Evolutionary conservation across 192 early-diverging fungal genomes (phyloP), one percentile per base, ranked within the genome.

Genomic region (Coemansia sp.): DNA sequence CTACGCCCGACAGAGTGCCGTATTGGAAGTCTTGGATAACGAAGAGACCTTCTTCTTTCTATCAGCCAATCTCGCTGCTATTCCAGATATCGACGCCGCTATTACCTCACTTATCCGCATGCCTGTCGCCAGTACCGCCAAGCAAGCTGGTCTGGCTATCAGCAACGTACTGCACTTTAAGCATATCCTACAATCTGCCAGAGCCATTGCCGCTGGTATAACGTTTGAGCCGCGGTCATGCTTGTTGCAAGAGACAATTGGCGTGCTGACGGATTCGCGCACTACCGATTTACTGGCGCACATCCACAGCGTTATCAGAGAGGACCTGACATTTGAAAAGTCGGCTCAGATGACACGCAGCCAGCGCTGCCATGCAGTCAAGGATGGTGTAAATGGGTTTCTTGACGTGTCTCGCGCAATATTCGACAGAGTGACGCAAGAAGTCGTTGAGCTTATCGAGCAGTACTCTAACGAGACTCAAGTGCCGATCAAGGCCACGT

Each of bases 341-440:
- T 89, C 81, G 16, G 81, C 92, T n/a, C 73, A 94, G 20, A 91
- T 89, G 38, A 70, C 94, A 39, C 84, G 90, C 41, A 93, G 94
- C 69, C 95, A 95, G 78, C 85, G 93, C 31, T 95, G 93, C 68
- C 93, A 94, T 72, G 93, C 93, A 5, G 89, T 96, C 40, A 95
- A 92, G 80, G 87, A 91, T 24, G 92, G 93, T 3, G 86, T 91
- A 22, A 94, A 92, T 72, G 91, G 93, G 3, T 86, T 96, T 38
- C 87, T 97, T 22, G 95, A 97, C 74, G 91, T 96, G 40, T 90
- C 73, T 13, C 62, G 76, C 53, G 46, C 60, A 2, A 77, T 84
- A 10, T 78, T 81, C 57, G 73, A 84, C 70, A 74, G 66, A 57
- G 79, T 80, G 5, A 80, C 77, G 7, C 73, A 71, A 10, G 71